Conservation (phyloP, 2,329 filamentous ascomycete genomes). For the Tolypocladium cylindrosporum region DNA sequence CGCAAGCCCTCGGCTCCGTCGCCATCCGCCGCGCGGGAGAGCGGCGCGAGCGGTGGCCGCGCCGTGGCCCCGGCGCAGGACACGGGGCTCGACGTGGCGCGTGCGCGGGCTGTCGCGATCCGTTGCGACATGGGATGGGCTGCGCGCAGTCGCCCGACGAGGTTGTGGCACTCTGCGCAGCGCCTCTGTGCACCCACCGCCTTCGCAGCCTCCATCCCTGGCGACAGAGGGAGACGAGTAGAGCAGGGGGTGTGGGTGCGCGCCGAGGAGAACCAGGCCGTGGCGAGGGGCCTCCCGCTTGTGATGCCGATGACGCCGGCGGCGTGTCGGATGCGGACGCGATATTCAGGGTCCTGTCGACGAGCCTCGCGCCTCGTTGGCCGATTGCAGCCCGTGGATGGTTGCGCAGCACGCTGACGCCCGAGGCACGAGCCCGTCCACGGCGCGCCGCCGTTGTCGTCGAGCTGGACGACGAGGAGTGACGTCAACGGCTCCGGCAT, state of each 20-base stretch:
- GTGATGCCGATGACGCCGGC: background rate
- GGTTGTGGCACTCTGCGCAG: too few species aligned
- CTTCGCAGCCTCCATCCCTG: too few species aligned
- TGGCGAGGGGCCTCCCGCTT: background rate
- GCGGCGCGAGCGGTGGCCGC: too few species aligned
- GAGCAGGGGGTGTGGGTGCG: background rate
- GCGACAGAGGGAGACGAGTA: too few species aligned
- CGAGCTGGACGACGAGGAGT: slow-evolving; percentile 7
- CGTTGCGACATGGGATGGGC: too few species aligned
- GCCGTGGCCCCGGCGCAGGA: too few species aligned
- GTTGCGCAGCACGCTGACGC: background rate
- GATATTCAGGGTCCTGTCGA: background rate
- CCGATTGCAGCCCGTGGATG: background rate
- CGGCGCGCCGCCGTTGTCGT: slow-evolving; percentile 1
- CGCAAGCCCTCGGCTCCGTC: too few species aligned
- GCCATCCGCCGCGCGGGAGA: too few species aligned
- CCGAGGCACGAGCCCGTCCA: background rate
- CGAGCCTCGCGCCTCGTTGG: background rate
- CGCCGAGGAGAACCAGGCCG: background rate
- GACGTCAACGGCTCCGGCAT: slow-evolving; percentile 17
- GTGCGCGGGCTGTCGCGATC: too few species aligned
- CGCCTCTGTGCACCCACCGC: background rate
- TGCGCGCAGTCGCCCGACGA: too few species aligned
- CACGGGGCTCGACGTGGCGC: too few species aligned
- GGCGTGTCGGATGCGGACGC: background rate